Percentiles rank a stretch among this genome's conserved stretches.
Conservation (phyloP, 352 stramenopile species). For the Globisporangium parvum region DNA sequence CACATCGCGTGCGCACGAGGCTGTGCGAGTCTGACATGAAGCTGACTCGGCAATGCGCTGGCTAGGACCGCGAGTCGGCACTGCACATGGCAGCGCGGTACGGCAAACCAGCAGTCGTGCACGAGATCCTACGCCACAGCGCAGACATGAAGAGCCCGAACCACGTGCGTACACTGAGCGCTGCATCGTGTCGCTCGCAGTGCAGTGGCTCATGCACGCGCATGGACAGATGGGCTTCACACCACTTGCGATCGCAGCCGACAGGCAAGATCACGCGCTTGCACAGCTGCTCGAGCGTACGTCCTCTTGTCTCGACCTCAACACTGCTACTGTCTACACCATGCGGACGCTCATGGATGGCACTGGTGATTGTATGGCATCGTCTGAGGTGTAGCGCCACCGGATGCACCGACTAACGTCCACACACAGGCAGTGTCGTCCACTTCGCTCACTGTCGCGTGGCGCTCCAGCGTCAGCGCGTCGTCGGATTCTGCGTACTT, state of each 20-base stretch:
- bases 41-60: neutral
- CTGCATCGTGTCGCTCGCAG: neutral
- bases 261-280: slow-evolving; percentile 29
- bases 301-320: neutral
- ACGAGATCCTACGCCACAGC: slow-evolving; percentile 32
- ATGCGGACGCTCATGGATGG: neutral
- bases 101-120: slow-evolving; percentile 22
- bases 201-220: neutral
- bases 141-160: slow-evolving; percentile 27
- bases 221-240: slow-evolving; percentile 23
- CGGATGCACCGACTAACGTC: slow-evolving; percentile 21
- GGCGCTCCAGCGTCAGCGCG: slow-evolving; percentile 12
- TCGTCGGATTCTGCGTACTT: slow-evolving; percentile 17
- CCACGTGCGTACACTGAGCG: slow-evolving; percentile 13
- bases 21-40: neutral
- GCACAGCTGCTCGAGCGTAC: slow-evolving; percentile 40
- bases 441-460: slow-evolving; percentile 26
- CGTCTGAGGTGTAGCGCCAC: slow-evolving; percentile 9
- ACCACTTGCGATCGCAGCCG: slow-evolving; percentile 35
- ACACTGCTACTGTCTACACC: neutral
- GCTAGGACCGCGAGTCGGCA: slow-evolving; percentile 27
- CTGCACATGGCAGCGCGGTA: slow-evolving; percentile 47
- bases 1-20: too few species aligned
- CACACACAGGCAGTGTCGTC: slow-evolving; percentile 13
- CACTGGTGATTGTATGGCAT: neutral